These are phyloP conservation scores for Aethionema arabicum DNA, from an alignment of 345 rosid genomes.

Conservation along the genomic window DNA sequence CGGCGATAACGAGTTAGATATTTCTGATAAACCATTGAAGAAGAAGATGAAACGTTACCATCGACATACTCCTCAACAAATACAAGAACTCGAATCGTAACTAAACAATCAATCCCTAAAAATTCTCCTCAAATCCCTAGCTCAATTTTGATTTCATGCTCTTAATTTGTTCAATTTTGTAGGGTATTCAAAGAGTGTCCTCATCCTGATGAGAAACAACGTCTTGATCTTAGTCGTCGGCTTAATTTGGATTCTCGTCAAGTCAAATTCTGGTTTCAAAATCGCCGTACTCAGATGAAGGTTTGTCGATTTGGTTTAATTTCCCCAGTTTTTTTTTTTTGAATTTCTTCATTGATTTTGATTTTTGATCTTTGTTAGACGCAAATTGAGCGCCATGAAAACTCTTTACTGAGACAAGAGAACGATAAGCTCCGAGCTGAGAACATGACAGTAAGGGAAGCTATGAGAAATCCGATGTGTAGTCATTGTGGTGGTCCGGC, in stretches of 20 bases:
- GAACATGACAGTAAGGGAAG: conserved; percentile 82
- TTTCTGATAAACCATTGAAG: conserved; percentile 66
- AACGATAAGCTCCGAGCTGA: conserved; percentile 90
- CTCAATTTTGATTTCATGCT: not conserved
- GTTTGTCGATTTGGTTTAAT: conserved; percentile 28
- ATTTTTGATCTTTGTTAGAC: conserved; percentile 46
- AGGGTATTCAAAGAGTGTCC: conserved; percentile 79
- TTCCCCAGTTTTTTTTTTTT: not conserved
- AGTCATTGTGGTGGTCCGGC: conserved; percentile 91
- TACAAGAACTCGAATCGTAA: conserved; percentile 95
- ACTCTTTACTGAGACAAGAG: conserved; percentile 76
- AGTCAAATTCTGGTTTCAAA: conserved; percentile 93
- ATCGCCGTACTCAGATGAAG: conserved; percentile 93
- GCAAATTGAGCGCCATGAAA: conserved; percentile 92
- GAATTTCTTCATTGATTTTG: not conserved
- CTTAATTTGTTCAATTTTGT: not conserved
- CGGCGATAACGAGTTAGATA: conserved; percentile 68
- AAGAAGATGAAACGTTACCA: conserved; percentile 80
- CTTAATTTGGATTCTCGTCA: conserved; percentile 78
- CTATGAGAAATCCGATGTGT: conserved; percentile 85
- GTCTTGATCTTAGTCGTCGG: conserved; percentile 71
- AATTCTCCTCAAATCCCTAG: not conserved
- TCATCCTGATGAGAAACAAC: conserved; percentile 89
- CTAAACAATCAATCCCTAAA: not conserved
- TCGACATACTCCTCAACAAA: conserved; percentile 98